Evolutionary conservation across 2,329 filamentous ascomycete genomes (phyloP), one percentile per base, ranked within the genome.

Genomic region (Pseudocercospora eumusae): DNA sequence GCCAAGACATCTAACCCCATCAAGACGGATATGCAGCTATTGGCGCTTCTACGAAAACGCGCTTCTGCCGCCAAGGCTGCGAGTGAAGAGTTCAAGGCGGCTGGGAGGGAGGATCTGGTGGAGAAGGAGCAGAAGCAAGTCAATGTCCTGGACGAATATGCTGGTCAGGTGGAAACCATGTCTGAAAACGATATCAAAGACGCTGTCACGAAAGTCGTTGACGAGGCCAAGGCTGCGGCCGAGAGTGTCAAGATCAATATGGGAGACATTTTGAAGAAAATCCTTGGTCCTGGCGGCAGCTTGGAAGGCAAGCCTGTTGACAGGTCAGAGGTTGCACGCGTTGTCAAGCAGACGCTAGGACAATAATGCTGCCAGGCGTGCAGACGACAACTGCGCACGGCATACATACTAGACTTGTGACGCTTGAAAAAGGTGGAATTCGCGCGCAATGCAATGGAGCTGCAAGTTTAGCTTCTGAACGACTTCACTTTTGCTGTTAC

Each of bases 1-100:
- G 88, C 86, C 74, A 93, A 93, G 77, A 91, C 89, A 13, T 73
- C 82, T 42, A 80, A 79, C 42, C 90, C 90, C n/a, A 85, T 93
- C 71, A 80, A 79, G 59, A 90, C 86, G 21, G 89, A 93, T 75
- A 82, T 84, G 66, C 85, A 89, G 71, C 81, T 93, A 59, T 84
- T 92, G 27, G 78, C 81, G 7, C 79, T 93, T 54, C 82, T 95
- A 60, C 83, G 85, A 66, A 88, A 87, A 76, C 83, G 86, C 56
- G 82, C 84, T 21, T 82, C 83, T 47, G 79, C 82, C 1, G 81
- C 83, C 3, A 78, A 82, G 55, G 83, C 87, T 18, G 86, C 90
- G 0, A 81, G 81, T 15, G 79, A 80, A 36, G 88, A 92, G 72
- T 91, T 90, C 74, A 79, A 81, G 60, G 77, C 75, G 1, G 89